Conservation (phyloP, 176 grass and related monocot species). For the Luzula sylvatica region DNA sequence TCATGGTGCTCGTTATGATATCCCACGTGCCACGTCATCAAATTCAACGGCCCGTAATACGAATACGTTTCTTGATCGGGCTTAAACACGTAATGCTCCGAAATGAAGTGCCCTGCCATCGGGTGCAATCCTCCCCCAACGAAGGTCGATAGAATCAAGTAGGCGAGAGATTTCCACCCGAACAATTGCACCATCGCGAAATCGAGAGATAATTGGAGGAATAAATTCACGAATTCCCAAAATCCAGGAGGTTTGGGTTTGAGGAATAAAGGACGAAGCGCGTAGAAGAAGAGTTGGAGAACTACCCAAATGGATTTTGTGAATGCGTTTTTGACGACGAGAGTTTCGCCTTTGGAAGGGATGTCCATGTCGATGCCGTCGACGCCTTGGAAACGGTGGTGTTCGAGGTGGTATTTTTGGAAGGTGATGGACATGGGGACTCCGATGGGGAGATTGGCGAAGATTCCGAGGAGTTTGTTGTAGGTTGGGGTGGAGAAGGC, state of each 20-base stretch:
- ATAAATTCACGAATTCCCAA: constrained; percentile 84
- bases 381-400: constrained; percentile 88
- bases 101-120: constrained; percentile 91
- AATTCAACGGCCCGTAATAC: constrained; percentile 84
- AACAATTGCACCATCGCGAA: constrained; percentile 39
- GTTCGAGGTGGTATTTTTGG: constrained; percentile 95
- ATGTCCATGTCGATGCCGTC: constrained; percentile 93
- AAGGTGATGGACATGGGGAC: constrained; percentile 95
- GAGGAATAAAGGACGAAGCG: constrained; percentile 63
- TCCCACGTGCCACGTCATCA: constrained; percentile 85
- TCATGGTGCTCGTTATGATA: constrained; percentile 99
- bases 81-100: constrained; percentile 86
- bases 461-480: constrained; percentile 87
- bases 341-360: constrained; percentile 45
- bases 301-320: constrained; percentile 78
- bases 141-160: constrained; percentile 70
- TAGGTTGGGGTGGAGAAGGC: constrained; percentile 67
- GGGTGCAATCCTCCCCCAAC: constrained; percentile 96
- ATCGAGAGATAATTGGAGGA: constrained; percentile 51
- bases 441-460: constrained; percentile 85
- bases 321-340: constrained; percentile 31
- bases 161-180: constrained; percentile 60
- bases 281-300: constrained; percentile 89
- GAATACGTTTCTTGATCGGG: constrained; percentile 85
- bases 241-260: constrained; percentile 74